These are phyloP conservation scores for Diaporthe sp. DNA, from an alignment of 2,329 filamentous ascomycete genomes.

Conservation along the genomic window DNA sequence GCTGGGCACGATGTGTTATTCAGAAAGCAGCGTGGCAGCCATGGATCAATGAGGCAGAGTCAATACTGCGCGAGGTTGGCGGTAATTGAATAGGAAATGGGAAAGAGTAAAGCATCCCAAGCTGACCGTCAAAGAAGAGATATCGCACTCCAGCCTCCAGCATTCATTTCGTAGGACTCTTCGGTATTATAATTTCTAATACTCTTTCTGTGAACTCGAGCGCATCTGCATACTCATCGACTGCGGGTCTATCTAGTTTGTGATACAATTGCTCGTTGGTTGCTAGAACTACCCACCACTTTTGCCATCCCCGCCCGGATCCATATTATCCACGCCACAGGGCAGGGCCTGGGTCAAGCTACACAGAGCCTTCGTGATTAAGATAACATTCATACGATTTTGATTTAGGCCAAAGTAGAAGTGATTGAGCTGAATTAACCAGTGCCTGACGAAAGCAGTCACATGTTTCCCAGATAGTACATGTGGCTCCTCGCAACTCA, in stretches of 20 bases:
- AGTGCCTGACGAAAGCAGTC: background rate
- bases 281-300: background rate
- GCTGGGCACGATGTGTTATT: background rate
- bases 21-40: background rate
- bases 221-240: background rate
- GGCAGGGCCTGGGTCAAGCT: too few species aligned
- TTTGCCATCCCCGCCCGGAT: too few species aligned
- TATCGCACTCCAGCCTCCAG: background rate
- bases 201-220: background rate
- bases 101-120: background rate
- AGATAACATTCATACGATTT: accelerated
- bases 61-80: background rate
- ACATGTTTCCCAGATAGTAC: background rate
- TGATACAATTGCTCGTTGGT: background rate
- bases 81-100: background rate
- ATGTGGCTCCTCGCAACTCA: background rate
- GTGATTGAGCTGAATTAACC: background rate
- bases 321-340: background rate
- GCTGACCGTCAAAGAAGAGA: background rate
- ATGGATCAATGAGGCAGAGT: background rate
- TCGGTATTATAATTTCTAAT: background rate
- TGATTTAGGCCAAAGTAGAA: background rate
- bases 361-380: background rate
- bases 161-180: background rate
- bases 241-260: accelerated